phyloP scores from a whole-genome alignment of 2,329 filamentous ascomycete species.

The Colletotrichum cordylinicola region DNA sequence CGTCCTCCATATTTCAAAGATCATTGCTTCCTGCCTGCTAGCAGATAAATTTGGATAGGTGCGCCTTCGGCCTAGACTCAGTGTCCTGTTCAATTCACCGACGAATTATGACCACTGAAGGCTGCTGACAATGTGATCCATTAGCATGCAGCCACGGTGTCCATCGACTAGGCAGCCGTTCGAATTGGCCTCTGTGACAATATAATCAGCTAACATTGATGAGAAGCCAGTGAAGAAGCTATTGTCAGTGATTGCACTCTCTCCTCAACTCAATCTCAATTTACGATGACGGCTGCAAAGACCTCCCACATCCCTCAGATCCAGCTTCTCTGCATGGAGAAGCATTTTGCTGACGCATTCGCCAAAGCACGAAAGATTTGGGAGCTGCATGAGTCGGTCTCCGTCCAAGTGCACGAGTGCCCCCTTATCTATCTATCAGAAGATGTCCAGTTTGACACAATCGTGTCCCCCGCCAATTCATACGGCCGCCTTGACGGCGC shows the following conservation, averaged over 20 bases:
- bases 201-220: not conserved
- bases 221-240: not conserved
- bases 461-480: constrained; percentile 61
- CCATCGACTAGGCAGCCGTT: not conserved
- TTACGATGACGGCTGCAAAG: not conserved
- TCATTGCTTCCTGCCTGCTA: not conserved
- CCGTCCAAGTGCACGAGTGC: constrained; percentile 42
- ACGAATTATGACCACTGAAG: not conserved
- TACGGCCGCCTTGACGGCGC: constrained; percentile 59
- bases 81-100: not conserved
- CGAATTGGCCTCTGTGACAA: not conserved
- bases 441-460: constrained; percentile 45
- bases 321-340: constrained; percentile 46
- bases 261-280: not conserved
- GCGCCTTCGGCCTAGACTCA: not conserved
- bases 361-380: constrained; percentile 33
- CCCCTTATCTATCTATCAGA: constrained; percentile 42
- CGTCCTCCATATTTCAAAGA: not conserved
- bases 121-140: not conserved
- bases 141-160: not conserved
- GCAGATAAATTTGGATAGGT: not conserved
- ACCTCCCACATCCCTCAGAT: constrained; percentile 38
- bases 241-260: not conserved
- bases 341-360: constrained; percentile 44
- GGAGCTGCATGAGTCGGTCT: constrained; percentile 34